Base-by-base conservation (phyloP, 768 basidiomycete species). In the Leccinum obscurum region DNA sequence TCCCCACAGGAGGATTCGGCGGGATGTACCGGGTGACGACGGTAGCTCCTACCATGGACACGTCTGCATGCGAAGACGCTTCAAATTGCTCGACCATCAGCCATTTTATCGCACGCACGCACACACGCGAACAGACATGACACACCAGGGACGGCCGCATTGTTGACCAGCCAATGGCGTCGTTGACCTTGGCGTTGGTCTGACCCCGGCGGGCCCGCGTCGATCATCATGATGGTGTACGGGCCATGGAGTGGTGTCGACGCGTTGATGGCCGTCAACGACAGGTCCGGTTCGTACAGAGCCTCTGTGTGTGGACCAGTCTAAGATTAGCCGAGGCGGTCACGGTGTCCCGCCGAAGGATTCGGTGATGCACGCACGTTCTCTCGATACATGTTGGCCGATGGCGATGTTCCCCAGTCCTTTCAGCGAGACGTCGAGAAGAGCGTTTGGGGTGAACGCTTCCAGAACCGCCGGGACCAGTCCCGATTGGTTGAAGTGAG, bases 121-220 rank as follows among this genome's bases (percentile, higher is more conserved):
- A 41, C 39, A 44, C 41, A n/a, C 44, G 52, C 50, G 20, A 35
- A n/a, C 17, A 50, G 20, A 28, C n/a, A n/a, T 14, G 34, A 68
- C 75, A 15, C 32, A 84, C 85, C 75, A 24, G 70, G 65, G 44
- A 88, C 59, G 4, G 77, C 78, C 17, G 83, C 89, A 24, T 81
- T 78, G 71, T 92, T 91, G 61, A 86, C 83, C 52, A 93, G 83
- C 91, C 90, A 93, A 77, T 93, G 92, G 56, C 89, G 82, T 54
- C 85, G 90, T 64, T 86, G 85, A 20, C 84, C 86, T 9, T 77
- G 73, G 39, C 79, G 72, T 56, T 84, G 75, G 63, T 87, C 79
- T 52, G 82, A 75, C 41, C 90, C 90, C 39, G 87, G 86, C 24
- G 82, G 69, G 60, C 85, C 85, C 13, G 89, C 88, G 66, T 94